A percentile compares a stretch with the other conserved stretches of the same genome.
Conservation (phyloP, 768 basidiomycete genomes). For the Mycena galericulata region DNA sequence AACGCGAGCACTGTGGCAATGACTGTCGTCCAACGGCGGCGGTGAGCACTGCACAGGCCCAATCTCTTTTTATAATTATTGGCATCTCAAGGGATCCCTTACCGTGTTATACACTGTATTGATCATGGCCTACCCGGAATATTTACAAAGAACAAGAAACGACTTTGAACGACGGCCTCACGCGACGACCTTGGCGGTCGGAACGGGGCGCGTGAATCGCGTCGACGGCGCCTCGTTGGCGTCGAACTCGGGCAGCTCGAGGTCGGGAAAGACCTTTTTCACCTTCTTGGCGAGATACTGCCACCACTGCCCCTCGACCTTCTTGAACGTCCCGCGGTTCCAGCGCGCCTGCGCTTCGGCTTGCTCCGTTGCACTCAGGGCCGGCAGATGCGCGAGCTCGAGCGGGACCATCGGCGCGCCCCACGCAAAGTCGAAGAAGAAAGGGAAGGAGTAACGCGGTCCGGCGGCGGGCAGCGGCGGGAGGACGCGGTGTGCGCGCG, state of each 20-base stretch:
- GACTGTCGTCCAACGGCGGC: too few species aligned
- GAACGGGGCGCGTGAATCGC: conserved; percentile 16
- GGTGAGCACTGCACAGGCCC: too few species aligned
- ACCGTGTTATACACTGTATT: too few species aligned
- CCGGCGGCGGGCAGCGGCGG: conserved; percentile 15
- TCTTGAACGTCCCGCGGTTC: conserved; percentile 28
- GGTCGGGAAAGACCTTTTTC: conserved; percentile 31
- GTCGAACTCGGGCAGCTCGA: conserved; percentile 30
- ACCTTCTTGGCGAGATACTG: conserved; percentile 37
- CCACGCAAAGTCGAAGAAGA: conserved; percentile 39
- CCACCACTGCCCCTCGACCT: conserved; percentile 30
- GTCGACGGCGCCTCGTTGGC: conserved; percentile 16
- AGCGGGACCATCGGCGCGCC: conserved; percentile 26
- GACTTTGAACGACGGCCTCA: neutral
- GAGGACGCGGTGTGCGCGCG: conserved; percentile 21
- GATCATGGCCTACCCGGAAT: too few species aligned
- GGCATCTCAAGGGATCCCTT: too few species aligned
- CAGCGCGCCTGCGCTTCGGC: conserved; percentile 22
- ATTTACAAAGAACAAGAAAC: neutral
- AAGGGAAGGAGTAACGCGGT: conserved; percentile 32
- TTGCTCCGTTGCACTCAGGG: conserved; percentile 12
- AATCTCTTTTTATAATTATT: too few species aligned
- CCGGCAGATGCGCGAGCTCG: conserved; percentile 31
- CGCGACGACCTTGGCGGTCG: neutral
- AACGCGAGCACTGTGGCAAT: too few species aligned